phyloP scores from a whole-genome alignment of 768 basidiomycete genomes.

The Boletales sp. region DNA sequence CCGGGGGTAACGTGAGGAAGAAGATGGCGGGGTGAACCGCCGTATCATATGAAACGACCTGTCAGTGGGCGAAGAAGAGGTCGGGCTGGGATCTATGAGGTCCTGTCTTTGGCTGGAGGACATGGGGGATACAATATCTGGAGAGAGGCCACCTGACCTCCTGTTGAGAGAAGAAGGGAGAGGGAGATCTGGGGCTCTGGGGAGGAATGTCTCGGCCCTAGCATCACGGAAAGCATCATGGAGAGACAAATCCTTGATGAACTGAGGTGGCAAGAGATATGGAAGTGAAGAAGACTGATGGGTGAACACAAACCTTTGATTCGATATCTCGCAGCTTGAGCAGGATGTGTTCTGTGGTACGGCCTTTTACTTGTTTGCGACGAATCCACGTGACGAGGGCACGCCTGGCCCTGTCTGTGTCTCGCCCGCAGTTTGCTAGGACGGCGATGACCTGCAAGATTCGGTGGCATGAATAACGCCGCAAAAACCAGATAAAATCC shows the following conservation, averaged over 20 bases:
- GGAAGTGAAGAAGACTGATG: not conserved
- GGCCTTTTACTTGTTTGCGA: constrained; percentile 27
- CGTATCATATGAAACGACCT: too few species aligned
- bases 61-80: too few species aligned
- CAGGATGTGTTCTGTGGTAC: constrained; percentile 29
- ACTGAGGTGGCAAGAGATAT: constrained; percentile 14
- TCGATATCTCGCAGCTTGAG: constrained; percentile 26
- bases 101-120: too few species aligned
- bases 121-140: not conserved
- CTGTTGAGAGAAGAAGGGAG: constrained; percentile 12
- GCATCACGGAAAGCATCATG: constrained; percentile 33
- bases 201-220: constrained; percentile 27
- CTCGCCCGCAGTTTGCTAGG: constrained; percentile 31
- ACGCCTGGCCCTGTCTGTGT: constrained; percentile 23
- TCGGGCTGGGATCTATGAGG: too few species aligned
- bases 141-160: not conserved
- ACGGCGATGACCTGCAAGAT: constrained; percentile 27
- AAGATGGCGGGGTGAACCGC: too few species aligned
- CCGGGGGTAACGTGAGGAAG: too few species aligned
- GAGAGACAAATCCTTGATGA: constrained; percentile 26
- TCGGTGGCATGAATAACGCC: not conserved
- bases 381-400: constrained; percentile 30
- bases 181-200: constrained; percentile 23
- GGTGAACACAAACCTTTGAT: constrained; percentile 20
- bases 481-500: not conserved